Evolutionary conservation across 78 protist genomes (phyloP), one percentile per base, ranked within the genome.

Genomic region (Dictyostelium brefeldianum): DNA sequence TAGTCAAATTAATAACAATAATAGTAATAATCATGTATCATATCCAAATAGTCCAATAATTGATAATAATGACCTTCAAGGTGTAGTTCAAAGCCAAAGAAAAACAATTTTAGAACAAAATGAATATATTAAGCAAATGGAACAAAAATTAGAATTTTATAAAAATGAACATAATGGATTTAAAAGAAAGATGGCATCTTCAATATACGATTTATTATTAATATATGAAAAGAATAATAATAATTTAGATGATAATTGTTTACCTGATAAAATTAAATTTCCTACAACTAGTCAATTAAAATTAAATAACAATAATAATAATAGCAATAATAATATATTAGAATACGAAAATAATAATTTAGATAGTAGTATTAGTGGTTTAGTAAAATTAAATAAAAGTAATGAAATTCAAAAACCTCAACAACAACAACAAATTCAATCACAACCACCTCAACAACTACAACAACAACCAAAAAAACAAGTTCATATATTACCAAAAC

Each of bases 11-110:
- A 80, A 22, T 50, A 74, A 29, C 62, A 57, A 62, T 36, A 41
- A 17, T 43, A 79, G 1, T 56, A 20, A 8, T n/a, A 48, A 18
- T 31, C 20, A 43, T 62, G 25, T 51, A 25, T 51, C 78, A n/a
- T 25, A 67, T 31, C 78, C 54, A 81, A 74, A 25, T 48, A 74
- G 54, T 74, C 80, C 80, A 18, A 78, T 25, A 18, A 48, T 31
- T 48, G 83, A 78, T 54, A 50, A 78, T 31, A 78, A 78, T 54
- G 83, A 78, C 18, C 18, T 78, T 53, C 70, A 48, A 41, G 69
- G 83, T 31, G 56, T 53, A 27, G 56, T 78, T 9, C 64, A 53
- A 11, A 29, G 31, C 6, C 83, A 78, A 41, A 54, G 50, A 31
- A 78, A 53, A 78, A 25, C 22, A 25, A 78, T 78, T 20, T 22